Conservation (phyloP, 805 yeast genomes). For the Candida stauntonica region DNA sequence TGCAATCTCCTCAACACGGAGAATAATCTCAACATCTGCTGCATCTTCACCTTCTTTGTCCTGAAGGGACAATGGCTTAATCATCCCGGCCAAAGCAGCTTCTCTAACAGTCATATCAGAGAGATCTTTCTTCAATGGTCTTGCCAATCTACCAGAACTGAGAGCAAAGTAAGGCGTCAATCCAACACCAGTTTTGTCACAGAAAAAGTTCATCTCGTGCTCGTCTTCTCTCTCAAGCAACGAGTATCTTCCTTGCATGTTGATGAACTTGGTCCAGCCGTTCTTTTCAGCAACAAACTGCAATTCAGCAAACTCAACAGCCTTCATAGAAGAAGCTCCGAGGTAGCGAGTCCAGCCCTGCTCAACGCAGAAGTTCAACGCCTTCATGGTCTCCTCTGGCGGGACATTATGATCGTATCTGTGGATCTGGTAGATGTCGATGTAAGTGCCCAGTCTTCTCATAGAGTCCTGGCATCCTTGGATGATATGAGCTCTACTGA, state of each 20-base stretch:
- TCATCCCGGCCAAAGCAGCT: background rate
- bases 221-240: slow-evolving; percentile 58
- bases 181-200: slow-evolving; percentile 48
- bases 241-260: slow-evolving; percentile 56
- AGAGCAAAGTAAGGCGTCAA: slow-evolving; percentile 59
- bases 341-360: slow-evolving; percentile 48
- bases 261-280: slow-evolving; percentile 54
- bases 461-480: slow-evolving; percentile 39
- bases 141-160: slow-evolving; percentile 49
- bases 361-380: slow-evolving; percentile 46
- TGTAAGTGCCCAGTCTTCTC: slow-evolving; percentile 40
- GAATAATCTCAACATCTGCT: slow-evolving; percentile 34
- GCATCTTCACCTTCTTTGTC: slow-evolving; percentile 8
- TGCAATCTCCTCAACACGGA: slow-evolving; percentile 52
- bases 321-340: slow-evolving; percentile 60
- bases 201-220: slow-evolving; percentile 54
- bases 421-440: slow-evolving; percentile 51
- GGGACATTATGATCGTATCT: slow-evolving; percentile 42
- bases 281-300: slow-evolving; percentile 52
- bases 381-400: slow-evolving; percentile 49
- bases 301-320: slow-evolving; percentile 47
- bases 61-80: slow-evolving; percentile 1
- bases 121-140: slow-evolving; percentile 33
- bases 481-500: slow-evolving; percentile 43
- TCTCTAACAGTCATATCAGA: slow-evolving; percentile 11